Evolutionary conservation across 495 filamentous ascomycete species (phyloP).

Genomic region (Penicillium cataractarum): DNA sequence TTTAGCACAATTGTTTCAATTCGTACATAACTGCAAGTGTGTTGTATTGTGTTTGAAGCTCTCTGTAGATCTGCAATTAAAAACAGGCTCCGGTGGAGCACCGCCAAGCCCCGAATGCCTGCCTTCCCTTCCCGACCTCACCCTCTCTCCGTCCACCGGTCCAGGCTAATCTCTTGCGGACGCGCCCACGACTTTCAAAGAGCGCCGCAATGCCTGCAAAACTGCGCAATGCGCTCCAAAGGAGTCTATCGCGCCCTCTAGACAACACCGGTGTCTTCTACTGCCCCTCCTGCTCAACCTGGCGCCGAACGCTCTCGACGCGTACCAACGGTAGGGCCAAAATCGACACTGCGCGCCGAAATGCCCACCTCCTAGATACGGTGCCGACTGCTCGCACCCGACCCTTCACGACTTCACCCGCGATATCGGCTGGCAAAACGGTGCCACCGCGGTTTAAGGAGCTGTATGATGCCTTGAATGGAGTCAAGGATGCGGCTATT

Average conservation of each 20-base stretch:
- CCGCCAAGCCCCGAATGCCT: slow-evolving; percentile 30
- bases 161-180: slow-evolving; percentile 13
- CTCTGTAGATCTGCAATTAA: background rate
- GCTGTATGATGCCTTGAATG: slow-evolving; percentile 63
- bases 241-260: slow-evolving; percentile 38
- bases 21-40: background rate
- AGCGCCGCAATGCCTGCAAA: slow-evolving; percentile 44
- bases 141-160: slow-evolving; percentile 13
- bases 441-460: slow-evolving; percentile 46
- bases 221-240: slow-evolving; percentile 43
- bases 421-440: slow-evolving; percentile 33
- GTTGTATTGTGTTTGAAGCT: background rate
- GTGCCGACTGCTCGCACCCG: slow-evolving; percentile 11
- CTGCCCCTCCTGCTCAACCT: slow-evolving; percentile 46
- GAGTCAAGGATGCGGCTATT: slow-evolving; percentile 63
- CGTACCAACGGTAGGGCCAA: slow-evolving; percentile 25
- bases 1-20: slow-evolving; percentile 8
- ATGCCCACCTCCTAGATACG: slow-evolving; percentile 8
- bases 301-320: slow-evolving; percentile 39
- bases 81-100: slow-evolving; percentile 7
- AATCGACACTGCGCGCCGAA: slow-evolving; percentile 14
- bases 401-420: slow-evolving; percentile 30
- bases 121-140: slow-evolving; percentile 25
- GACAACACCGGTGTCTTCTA: slow-evolving; percentile 33
- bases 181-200: slow-evolving; percentile 12